Percentiles rank a stretch among this genome's conserved stretches.
These are phyloP conservation scores for Phoma sp. DNA, from an alignment of 2,329 filamentous ascomycete species.

Conservation along the genomic window DNA sequence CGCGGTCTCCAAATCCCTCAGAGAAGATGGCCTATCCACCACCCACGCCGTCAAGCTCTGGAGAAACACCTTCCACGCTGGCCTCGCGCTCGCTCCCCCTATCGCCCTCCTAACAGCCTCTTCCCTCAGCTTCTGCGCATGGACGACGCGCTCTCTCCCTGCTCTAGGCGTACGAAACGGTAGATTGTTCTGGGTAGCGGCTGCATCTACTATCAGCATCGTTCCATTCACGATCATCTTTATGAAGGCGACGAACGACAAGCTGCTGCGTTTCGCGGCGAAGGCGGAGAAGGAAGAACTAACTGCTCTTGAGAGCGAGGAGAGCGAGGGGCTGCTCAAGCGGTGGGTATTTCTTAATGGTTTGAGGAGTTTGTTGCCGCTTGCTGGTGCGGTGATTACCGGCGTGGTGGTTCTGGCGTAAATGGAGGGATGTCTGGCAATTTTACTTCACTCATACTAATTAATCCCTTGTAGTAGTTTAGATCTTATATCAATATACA, in stretches of 20 bases:
- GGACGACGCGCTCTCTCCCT: not conserved
- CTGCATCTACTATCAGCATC: not conserved
- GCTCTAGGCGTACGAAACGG: not conserved
- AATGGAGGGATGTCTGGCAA: not conserved
- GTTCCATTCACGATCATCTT: conserved; percentile 4
- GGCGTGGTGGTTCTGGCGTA: not conserved
- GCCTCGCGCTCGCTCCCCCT: not conserved
- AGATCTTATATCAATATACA: too few species aligned
- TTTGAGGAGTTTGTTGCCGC: conserved; percentile 5
- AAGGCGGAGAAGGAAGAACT: conserved; percentile 3
- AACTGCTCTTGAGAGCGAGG: not conserved
- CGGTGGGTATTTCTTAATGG: not conserved
- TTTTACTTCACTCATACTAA: too few species aligned
- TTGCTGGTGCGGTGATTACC: not conserved
- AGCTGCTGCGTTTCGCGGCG: not conserved
- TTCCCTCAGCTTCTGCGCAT: not conserved
- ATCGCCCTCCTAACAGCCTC: not conserved
- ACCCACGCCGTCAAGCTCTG: not conserved
- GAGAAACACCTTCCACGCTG: not conserved
- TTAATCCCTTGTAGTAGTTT: too few species aligned
- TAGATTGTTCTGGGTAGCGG: not conserved
- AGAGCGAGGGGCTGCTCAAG: not conserved
- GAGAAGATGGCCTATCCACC: not conserved
- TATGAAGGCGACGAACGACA: not conserved
- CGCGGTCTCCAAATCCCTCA: not conserved